Percentiles rank a stretch among this genome's conserved stretches.
Evolutionary conservation across 2,329 filamentous ascomycete species (phyloP).

Genomic region (Colletotrichum sojae): DNA sequence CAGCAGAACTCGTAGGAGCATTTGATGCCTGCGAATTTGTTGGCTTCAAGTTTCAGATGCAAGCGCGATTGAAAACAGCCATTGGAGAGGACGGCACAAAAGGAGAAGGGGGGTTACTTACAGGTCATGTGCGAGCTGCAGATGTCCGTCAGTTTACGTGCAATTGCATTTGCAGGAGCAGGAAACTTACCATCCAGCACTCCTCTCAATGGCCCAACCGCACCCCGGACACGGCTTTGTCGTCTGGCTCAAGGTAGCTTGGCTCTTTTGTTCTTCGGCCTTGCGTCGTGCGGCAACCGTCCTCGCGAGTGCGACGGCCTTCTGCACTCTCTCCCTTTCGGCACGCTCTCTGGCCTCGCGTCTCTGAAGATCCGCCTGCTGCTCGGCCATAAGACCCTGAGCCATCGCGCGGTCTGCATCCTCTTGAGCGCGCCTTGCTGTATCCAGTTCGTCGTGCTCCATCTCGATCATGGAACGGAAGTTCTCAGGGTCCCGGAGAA

Average conservation of each 20-base stretch:
- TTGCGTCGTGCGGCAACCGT: constrained; percentile 44
- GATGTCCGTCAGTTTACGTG: constrained; percentile 41
- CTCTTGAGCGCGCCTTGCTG: constrained; percentile 62
- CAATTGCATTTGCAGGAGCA: neutral
- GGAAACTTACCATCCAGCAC: constrained; percentile 55
- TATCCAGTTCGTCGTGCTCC: constrained; percentile 59
- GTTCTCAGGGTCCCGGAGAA: constrained; percentile 54
- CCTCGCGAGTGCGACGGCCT: constrained; percentile 44
- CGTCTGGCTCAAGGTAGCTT: constrained; percentile 46
- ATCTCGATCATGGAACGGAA: constrained; percentile 56
- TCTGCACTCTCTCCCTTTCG: constrained; percentile 46
- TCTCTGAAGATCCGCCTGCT: constrained; percentile 46
- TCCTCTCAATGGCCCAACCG: constrained; percentile 56
- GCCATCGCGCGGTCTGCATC: constrained; percentile 58
- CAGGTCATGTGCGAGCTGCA: constrained; percentile 58
- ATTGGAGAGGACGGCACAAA: neutral
- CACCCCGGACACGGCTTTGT: constrained; percentile 58
- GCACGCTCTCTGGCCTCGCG: constrained; percentile 44
- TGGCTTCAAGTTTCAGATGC: constrained; percentile 7
- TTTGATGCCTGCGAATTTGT: constrained; percentile 48
- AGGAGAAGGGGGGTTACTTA: constrained; percentile 47
- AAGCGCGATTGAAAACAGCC: neutral
- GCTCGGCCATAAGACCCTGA: constrained; percentile 49
- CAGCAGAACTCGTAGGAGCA: constrained; percentile 55
- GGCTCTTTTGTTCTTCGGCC: constrained; percentile 53